These are phyloP conservation scores for Gonium pectorale DNA, from an alignment of 139 green algal genomes.

Conservation along the genomic window DNA sequence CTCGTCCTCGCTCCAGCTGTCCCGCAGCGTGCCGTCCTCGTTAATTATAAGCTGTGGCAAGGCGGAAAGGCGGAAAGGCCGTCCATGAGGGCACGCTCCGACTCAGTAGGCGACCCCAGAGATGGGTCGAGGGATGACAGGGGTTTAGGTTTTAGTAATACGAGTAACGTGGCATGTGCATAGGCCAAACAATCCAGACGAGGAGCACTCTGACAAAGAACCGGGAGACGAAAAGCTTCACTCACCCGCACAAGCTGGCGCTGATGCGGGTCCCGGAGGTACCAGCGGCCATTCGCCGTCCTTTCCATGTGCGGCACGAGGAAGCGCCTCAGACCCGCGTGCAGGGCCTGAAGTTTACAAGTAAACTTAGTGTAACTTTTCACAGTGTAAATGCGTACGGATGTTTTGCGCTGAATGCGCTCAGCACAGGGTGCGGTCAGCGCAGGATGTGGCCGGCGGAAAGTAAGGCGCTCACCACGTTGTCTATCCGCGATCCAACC, in stretches of 20 bases:
- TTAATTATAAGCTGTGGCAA: constrained; percentile 7
- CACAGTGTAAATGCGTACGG: too few relatives aligned
- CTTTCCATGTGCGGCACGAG: background rate
- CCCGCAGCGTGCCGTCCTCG: constrained; percentile 5
- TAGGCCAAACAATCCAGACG: background rate
- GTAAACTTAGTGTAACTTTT: too few relatives aligned
- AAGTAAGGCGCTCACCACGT: too few relatives aligned
- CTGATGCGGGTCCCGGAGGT: background rate
- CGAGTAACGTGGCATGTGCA: background rate
- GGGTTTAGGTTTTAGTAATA: background rate
- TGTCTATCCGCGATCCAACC: background rate
- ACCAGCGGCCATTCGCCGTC: background rate
- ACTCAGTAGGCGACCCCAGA: background rate
- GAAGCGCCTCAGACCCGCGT: constrained; percentile 1
- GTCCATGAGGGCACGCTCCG: background rate
- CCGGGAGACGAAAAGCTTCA: too few relatives aligned
- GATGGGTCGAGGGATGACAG: background rate
- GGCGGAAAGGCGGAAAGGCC: background rate
- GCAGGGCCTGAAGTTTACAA: too few relatives aligned
- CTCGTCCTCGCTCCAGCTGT: background rate
- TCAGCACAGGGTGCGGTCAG: too few relatives aligned
- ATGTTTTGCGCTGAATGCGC: too few relatives aligned
- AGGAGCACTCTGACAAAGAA: background rate
- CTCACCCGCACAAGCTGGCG: constrained; percentile 22
- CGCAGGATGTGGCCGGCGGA: too few relatives aligned